Evolutionary conservation across 352 stramenopile species (phyloP), one percentile per base, ranked within the genome.

Genomic region (Saprolegnia diclina): DNA sequence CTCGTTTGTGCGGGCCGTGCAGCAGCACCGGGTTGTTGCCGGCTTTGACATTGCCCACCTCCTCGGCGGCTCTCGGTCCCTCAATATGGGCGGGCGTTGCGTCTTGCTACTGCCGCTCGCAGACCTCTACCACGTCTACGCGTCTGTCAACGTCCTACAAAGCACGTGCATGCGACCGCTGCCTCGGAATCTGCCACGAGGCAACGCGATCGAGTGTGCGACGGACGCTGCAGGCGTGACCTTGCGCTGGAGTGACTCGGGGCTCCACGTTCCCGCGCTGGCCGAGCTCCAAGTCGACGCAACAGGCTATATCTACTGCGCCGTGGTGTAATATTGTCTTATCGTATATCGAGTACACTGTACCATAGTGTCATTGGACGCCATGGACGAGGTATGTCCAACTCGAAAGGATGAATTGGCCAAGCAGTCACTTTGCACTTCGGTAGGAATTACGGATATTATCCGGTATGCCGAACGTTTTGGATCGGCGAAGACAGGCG

Each of bases 41-140:
- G 52, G 52, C 22, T 57, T 57, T 16, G 52, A 57, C 32, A 7
- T 57, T 29, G 52, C 32, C 7, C 52, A 16, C 7, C 52, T 57
- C 16, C 7, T 57, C 14, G 14, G 7, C 16, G 32, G 22, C 16
- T 16, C 9, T 16, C 52, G 32, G 7, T 29, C 52, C 32, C 7
- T 57, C 32, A 16, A 16, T 16, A 13, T 38, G 7, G 22, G 32
- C 7, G 9, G 16, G 7, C 52, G 16, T 16, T 57, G 52, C 52
- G 52, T 57, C 32, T 16, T 57, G 22, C 32, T 57, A 57, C 9
- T 57, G 22, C 52, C 52, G 7, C 32, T 57, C 22, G 52, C 52
- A 16, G 52, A 57, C 32, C 22, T 57, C 52, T 57, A 57, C 32
- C 32, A 16, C 22, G 32, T 57, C 32, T 57, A 57, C 32, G 7